phyloP scores from a whole-genome alignment of 495 filamentous ascomycete species.

The Cairneyella variabilis region DNA sequence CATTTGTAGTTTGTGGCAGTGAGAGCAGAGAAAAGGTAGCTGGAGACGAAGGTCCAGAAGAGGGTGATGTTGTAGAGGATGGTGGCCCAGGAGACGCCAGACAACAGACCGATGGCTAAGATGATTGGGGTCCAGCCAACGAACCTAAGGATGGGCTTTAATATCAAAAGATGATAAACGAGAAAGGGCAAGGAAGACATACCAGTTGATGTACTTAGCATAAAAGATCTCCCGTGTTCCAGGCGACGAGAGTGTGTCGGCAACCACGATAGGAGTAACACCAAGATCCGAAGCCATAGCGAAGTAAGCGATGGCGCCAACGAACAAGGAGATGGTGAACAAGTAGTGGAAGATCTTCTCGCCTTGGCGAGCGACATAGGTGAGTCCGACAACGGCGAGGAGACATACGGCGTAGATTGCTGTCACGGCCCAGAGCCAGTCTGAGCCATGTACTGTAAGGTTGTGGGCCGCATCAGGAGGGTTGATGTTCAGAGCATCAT shows the following conservation, averaged over 20 bases:
- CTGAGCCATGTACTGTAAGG: slow-evolving; percentile 23
- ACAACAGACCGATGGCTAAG: slow-evolving; percentile 57
- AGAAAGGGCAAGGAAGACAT: slow-evolving; percentile 18
- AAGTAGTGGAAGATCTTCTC: slow-evolving; percentile 53
- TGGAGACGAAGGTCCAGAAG: slow-evolving; percentile 57
- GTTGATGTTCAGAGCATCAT: slow-evolving; percentile 42
- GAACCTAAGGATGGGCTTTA: background rate
- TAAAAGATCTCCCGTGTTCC: slow-evolving; percentile 64
- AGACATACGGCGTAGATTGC: slow-evolving; percentile 40
- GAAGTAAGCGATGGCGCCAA: slow-evolving; percentile 60
- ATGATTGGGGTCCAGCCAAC: slow-evolving; percentile 40
- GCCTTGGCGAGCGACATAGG: slow-evolving; percentile 35
- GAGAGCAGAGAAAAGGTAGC: slow-evolving; percentile 59
- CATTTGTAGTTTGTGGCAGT: slow-evolving; percentile 58
- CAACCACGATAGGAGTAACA: slow-evolving; percentile 48
- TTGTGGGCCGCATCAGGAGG: slow-evolving; percentile 35
- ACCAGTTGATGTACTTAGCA: slow-evolving; percentile 65
- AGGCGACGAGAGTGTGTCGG: slow-evolving; percentile 30
- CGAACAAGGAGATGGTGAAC: slow-evolving; percentile 43
- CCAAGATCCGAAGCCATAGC: slow-evolving; percentile 66
- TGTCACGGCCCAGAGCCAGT: slow-evolving; percentile 13
- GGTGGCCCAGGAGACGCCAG: slow-evolving; percentile 59
- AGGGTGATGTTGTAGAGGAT: slow-evolving; percentile 57
- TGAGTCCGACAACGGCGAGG: slow-evolving; percentile 20
- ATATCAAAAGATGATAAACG: background rate